Conservation (phyloP, 768 basidiomycete species). For the Termitomyces sp. region DNA sequence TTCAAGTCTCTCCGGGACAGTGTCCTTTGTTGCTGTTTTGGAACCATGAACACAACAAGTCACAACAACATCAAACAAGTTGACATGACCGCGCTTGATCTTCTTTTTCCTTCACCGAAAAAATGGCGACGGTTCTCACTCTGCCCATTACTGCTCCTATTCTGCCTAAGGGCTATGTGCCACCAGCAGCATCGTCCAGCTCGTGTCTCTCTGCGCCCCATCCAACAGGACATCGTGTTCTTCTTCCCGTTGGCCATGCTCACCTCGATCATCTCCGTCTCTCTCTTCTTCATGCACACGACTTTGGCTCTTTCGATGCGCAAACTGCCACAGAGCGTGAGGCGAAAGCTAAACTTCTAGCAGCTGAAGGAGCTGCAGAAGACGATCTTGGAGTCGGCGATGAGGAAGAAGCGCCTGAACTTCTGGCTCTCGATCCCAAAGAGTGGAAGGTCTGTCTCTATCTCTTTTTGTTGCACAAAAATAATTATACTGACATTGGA, state of each 20-base stretch:
- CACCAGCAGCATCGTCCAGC: conserved; percentile 31
- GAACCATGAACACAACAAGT: not conserved
- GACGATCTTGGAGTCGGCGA: conserved; percentile 93
- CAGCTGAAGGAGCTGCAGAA: conserved; percentile 53
- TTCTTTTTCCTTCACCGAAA: not conserved
- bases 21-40: no score
- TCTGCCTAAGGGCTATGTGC: conserved; percentile 40
- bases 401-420: conserved; percentile 72
- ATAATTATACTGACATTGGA: not conserved
- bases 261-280: conserved; percentile 83
- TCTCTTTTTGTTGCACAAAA: not conserved
- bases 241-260: conserved; percentile 86
- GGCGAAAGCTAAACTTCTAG: conserved; percentile 38
- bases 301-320: conserved; percentile 83
- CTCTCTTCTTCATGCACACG: conserved; percentile 65
- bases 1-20: no score
- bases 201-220: conserved; percentile 29
- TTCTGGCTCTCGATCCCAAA: conserved; percentile 85
- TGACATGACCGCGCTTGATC: not conserved
- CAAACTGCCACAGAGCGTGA: conserved; percentile 40
- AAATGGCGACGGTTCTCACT: conserved; percentile 24
- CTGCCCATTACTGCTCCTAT: conserved; percentile 25
- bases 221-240: conserved; percentile 35
- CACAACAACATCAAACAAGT: not conserved
- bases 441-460: conserved; percentile 82